These are phyloP conservation scores for Raffaelea arxii DNA, from an alignment of 2,329 filamentous ascomycete genomes.

Conservation along the genomic window DNA sequence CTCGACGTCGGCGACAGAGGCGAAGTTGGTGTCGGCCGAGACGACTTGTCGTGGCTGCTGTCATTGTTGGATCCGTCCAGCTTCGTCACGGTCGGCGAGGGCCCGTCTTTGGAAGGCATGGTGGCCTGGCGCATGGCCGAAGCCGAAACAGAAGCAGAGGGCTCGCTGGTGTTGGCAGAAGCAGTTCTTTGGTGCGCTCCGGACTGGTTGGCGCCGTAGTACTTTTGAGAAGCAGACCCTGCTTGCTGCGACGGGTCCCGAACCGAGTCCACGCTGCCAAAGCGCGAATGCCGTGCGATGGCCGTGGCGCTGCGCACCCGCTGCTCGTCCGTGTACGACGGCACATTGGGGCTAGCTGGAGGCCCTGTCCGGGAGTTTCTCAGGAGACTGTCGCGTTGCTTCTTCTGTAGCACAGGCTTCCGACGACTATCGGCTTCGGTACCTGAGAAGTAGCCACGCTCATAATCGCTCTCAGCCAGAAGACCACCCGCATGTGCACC, in stretches of 20 bases:
- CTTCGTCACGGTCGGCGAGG: slow-evolving; percentile 50
- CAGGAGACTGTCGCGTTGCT: slow-evolving; percentile 58
- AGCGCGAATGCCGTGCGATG: slow-evolving; percentile 64
- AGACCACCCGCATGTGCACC: background rate
- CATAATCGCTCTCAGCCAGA: slow-evolving; percentile 52
- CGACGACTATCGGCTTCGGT: slow-evolving; percentile 65
- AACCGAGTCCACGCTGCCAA: slow-evolving; percentile 69
- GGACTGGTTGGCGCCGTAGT: slow-evolving; percentile 43
- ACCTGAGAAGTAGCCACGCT: slow-evolving; percentile 89
- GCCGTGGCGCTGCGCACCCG: slow-evolving; percentile 55
- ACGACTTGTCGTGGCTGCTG: slow-evolving; percentile 15
- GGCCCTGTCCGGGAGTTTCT: slow-evolving; percentile 49
- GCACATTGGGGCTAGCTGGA: slow-evolving; percentile 9
- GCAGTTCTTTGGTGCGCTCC: slow-evolving; percentile 49
- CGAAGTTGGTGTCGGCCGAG: slow-evolving; percentile 25
- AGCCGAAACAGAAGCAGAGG: slow-evolving; percentile 18
- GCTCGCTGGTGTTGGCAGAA: slow-evolving; percentile 48
- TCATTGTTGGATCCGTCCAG: slow-evolving; percentile 33
- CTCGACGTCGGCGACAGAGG: slow-evolving; percentile 32
- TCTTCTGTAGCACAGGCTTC: slow-evolving; percentile 69
- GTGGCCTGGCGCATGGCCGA: slow-evolving; percentile 33
- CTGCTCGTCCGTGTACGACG: slow-evolving; percentile 61
- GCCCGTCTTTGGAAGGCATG: slow-evolving; percentile 42
- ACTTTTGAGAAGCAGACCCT: slow-evolving; percentile 56
- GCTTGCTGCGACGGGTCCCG: slow-evolving; percentile 45